Conservation (phyloP, 371 early-diverging fungal species). For the Mortierella sp. region DNA sequence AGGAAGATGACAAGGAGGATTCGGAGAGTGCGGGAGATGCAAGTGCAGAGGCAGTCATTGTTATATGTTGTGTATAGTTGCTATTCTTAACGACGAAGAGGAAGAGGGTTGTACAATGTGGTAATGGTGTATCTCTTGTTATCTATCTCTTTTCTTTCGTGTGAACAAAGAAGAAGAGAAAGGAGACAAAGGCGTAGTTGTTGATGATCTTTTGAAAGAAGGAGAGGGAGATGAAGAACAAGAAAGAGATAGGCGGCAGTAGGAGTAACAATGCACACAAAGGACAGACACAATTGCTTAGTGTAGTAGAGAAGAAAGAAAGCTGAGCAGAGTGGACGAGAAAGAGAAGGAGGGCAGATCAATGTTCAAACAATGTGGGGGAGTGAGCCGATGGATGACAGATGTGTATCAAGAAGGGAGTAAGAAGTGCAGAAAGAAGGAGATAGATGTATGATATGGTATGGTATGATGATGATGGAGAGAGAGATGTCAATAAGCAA, state of each 20-base stretch:
- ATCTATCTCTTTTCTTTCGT: neutral
- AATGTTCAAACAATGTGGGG: neutral
- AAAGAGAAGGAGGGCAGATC: neutral
- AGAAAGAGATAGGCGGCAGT: neutral
- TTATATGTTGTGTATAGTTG: neutral
- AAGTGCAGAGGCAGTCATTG: constrained; percentile 56
- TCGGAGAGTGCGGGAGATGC: constrained; percentile 49
- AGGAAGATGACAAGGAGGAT: constrained; percentile 24
- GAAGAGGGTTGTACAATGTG: neutral
- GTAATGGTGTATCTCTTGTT: neutral
- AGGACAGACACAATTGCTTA: neutral
- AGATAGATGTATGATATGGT: neutral
- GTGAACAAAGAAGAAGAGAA: neutral
- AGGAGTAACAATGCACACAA: neutral
- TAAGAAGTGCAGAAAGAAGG: neutral
- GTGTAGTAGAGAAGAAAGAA: neutral
- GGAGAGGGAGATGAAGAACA: neutral
- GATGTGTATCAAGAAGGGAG: neutral
- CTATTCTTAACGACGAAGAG: neutral
- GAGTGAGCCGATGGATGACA: neutral
- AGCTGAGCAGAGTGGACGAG: neutral
- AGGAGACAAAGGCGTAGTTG: neutral
- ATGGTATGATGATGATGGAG: neutral
- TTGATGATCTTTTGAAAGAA: constrained; percentile 7
- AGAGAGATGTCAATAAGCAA: neutral